A percentile compares a stretch with the other conserved stretches of the same genome.
These are phyloP conservation scores for Trypanosoma platydactyli DNA, from an alignment of 208 protist species.

Conservation along the genomic window DNA sequence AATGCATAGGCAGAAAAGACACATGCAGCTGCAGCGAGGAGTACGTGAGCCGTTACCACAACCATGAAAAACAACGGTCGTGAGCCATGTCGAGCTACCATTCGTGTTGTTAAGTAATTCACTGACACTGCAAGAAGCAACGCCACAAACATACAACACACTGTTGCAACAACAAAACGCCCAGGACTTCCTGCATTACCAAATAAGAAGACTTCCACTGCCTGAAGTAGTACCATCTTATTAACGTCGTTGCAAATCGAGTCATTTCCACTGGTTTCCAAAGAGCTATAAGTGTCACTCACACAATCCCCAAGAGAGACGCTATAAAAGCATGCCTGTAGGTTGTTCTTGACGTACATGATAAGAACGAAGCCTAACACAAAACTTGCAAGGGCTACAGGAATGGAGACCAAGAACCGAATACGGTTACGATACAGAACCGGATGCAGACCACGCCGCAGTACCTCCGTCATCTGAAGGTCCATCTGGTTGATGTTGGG, in stretches of 20 bases:
- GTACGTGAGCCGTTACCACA: slow-evolving; percentile 40
- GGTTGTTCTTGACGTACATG: slow-evolving; percentile 33
- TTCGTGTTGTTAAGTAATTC: slow-evolving; percentile 60
- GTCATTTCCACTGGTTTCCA: neutral
- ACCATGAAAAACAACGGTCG: slow-evolving; percentile 52
- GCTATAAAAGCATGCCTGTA: slow-evolving; percentile 34
- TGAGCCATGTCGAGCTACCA: slow-evolving; percentile 39
- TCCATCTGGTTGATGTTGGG: slow-evolving; percentile 64
- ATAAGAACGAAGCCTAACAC: slow-evolving; percentile 47
- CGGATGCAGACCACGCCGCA: slow-evolving; percentile 45
- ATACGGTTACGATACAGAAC: slow-evolving; percentile 34
- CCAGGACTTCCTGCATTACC: slow-evolving; percentile 9
- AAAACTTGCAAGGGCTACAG: slow-evolving; percentile 38
- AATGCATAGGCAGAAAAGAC: slow-evolving; percentile 58
- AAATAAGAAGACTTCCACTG: slow-evolving; percentile 20
- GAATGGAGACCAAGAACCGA: slow-evolving; percentile 44
- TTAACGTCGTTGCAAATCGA: slow-evolving; percentile 14
- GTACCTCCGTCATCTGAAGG: slow-evolving; percentile 39
- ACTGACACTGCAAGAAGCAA: slow-evolving; percentile 34
- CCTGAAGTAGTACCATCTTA: slow-evolving; percentile 10
- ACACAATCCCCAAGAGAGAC: slow-evolving; percentile 18
- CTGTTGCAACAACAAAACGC: slow-evolving; percentile 34
- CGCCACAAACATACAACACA: slow-evolving; percentile 45
- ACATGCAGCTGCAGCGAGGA: slow-evolving; percentile 36
- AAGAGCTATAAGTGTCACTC: neutral